phyloP scores from a whole-genome alignment of 139 green algal genomes.

The Chlamydomonas urium region DNA sequence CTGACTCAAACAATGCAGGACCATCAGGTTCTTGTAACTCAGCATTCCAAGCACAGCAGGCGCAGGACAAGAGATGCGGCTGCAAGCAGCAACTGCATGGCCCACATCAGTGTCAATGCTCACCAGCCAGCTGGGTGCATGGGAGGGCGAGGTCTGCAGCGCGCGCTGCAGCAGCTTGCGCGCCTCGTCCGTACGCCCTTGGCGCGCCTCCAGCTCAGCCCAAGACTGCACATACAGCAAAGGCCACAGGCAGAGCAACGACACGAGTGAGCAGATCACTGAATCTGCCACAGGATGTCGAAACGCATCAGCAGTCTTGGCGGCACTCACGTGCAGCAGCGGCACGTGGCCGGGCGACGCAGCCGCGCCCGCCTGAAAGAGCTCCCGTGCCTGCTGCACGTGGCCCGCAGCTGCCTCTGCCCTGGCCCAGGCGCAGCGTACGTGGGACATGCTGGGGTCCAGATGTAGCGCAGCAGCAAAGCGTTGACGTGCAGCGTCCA shows the following conservation, averaged over 20 bases:
- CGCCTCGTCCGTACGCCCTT: slow-evolving; percentile 33
- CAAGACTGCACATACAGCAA: slow-evolving; percentile 42
- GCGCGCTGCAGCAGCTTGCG: slow-evolving; percentile 44
- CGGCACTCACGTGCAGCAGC: slow-evolving; percentile 29
- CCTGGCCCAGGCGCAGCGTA: slow-evolving; percentile 18
- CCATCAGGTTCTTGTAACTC: background rate
- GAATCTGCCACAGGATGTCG: slow-evolving; percentile 19
- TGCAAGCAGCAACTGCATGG: too few species aligned
- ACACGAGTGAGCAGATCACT: background rate
- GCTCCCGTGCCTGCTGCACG: slow-evolving; percentile 13
- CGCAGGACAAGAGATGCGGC: too few species aligned
- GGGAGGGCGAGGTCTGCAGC: slow-evolving; percentile 34
- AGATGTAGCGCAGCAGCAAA: slow-evolving; percentile 25
- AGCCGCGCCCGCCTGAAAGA: slow-evolving; percentile 36
- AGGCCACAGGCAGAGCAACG: background rate
- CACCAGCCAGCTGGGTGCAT: slow-evolving; percentile 49
- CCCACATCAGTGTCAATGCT: too few species aligned
- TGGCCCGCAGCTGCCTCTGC: slow-evolving; percentile 21
- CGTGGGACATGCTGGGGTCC: slow-evolving; percentile 13
- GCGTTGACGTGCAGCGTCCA: slow-evolving; percentile 22
- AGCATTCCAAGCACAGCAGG: background rate
- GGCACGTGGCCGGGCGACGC: slow-evolving; percentile 25
- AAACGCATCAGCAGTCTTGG: background rate
- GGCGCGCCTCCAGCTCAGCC: slow-evolving; percentile 45
- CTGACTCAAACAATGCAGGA: background rate